Evolutionary conservation across 1,284 basidiomycete genomes (phyloP).

Genomic region (Malassezia psittaci): DNA sequence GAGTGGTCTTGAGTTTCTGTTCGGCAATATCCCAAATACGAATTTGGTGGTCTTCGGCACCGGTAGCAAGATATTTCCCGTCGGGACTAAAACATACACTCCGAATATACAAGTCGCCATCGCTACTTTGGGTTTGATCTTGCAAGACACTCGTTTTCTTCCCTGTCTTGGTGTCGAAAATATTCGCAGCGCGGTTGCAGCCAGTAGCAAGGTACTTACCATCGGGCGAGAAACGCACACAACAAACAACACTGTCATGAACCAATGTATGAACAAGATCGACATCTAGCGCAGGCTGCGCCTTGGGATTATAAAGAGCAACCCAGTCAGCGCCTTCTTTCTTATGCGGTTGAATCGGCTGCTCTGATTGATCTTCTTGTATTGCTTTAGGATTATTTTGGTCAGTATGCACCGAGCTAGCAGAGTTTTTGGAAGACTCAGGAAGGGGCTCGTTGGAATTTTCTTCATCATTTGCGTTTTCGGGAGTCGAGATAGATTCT

Average conservation of each 20-base stretch:
- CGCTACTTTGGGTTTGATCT: constrained; percentile 53
- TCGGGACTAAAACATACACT: constrained; percentile 45
- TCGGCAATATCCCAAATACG: constrained; percentile 66
- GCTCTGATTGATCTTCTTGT: background rate
- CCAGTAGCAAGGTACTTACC: constrained; percentile 80
- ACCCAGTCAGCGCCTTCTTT: constrained; percentile 91
- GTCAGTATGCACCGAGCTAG: background rate
- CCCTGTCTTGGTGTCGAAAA: constrained; percentile 78
- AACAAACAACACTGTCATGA: constrained; percentile 80
- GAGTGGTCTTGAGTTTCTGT: constrained; percentile 55
- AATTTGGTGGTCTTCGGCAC: constrained; percentile 45
- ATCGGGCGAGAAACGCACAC: constrained; percentile 78
- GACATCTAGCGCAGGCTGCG: constrained; percentile 74
- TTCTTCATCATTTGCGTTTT: background rate
- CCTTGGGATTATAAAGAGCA: constrained; percentile 80
- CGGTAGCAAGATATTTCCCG: constrained; percentile 43
- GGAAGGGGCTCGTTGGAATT: background rate
- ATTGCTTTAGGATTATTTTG: background rate
- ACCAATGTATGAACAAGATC: constrained; percentile 74
- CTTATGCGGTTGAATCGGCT: constrained; percentile 48
- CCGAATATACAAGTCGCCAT: constrained; percentile 42
- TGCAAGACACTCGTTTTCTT: constrained; percentile 57
- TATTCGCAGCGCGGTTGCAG: constrained; percentile 79
- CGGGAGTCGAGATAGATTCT: background rate
- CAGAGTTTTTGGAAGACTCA: background rate